Conservation (phyloP, 345 rosid genomes). For the Lepidium sativum region DNA sequence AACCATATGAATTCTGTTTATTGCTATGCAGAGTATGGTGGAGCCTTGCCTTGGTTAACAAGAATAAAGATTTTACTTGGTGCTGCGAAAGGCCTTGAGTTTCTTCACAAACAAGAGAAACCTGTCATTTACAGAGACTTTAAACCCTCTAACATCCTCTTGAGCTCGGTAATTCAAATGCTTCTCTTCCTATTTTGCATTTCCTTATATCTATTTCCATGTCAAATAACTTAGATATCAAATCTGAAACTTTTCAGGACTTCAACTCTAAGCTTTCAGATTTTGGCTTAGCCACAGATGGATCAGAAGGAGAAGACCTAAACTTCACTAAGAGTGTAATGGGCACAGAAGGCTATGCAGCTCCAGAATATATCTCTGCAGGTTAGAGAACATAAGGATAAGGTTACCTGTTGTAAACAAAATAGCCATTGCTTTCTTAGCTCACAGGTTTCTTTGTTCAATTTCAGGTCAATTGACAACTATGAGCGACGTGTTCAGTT, state of each 20-base stretch:
- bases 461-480: slow-evolving; percentile 67
- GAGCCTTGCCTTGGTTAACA: slow-evolving; percentile 59
- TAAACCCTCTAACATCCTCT: slow-evolving; percentile 65
- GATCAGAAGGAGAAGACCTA: slow-evolving; percentile 50
- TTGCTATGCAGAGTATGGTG: slow-evolving; percentile 43
- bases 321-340: slow-evolving; percentile 42
- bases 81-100: slow-evolving; percentile 83
- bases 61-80: slow-evolving; percentile 79
- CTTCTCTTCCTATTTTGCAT: background rate
- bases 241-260: slow-evolving; percentile 29
- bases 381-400: slow-evolving; percentile 18
- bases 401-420: background rate
- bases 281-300: slow-evolving; percentile 53
- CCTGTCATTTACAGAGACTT: slow-evolving; percentile 82
- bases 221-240: background rate
- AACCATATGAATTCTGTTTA: slow-evolving; percentile 1
- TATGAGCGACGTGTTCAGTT: slow-evolving; percentile 71
- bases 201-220: background rate
- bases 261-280: slow-evolving; percentile 52
- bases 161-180: slow-evolving; percentile 47
- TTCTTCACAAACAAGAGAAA: slow-evolving; percentile 61
- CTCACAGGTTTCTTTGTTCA: slow-evolving; percentile 13
- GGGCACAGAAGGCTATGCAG: slow-evolving; percentile 63
- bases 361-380: slow-evolving; percentile 50
- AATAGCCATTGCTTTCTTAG: background rate